These are phyloP conservation scores for Blakeslea trispora DNA, from an alignment of 371 early-diverging fungal genomes.

Conservation along the genomic window DNA sequence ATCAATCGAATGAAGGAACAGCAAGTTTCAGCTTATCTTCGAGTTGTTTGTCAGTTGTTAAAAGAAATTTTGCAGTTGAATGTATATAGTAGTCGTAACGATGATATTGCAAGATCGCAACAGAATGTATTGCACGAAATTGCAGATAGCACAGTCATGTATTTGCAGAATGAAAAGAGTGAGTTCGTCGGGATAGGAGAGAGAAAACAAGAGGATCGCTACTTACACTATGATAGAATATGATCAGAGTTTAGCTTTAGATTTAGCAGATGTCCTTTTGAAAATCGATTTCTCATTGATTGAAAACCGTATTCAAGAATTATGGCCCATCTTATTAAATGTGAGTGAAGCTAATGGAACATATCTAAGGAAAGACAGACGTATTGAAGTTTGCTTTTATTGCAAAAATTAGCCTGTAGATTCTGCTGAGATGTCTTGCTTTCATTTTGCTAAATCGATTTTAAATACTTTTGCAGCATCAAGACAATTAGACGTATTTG, in stretches of 20 bases:
- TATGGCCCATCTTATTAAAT: conserved; percentile 44
- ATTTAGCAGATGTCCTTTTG: conserved; percentile 37
- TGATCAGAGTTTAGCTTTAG: conserved; percentile 29
- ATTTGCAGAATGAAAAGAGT: conserved; percentile 21
- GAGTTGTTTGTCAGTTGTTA: conserved; percentile 23
- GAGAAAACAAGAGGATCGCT: background rate
- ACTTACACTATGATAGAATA: conserved; percentile 9
- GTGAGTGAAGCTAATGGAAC: conserved; percentile 26
- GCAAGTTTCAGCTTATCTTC: conserved; percentile 16
- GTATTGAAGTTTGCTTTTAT: too few relatives aligned
- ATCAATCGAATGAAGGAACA: conserved; percentile 4
- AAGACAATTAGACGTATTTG: conserved; percentile 51
- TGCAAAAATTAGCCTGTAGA: conserved; percentile 33
- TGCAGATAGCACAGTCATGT: conserved; percentile 19
- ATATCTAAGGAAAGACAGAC: too few relatives aligned
- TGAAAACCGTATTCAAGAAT: conserved; percentile 29
- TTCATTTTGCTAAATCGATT: conserved; percentile 31
- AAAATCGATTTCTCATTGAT: conserved; percentile 47
- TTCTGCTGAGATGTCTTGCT: conserved; percentile 27
- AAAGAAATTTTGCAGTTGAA: conserved; percentile 32
- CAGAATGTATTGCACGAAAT: conserved; percentile 22
- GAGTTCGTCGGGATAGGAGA: background rate
- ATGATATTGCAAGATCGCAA: conserved; percentile 35
- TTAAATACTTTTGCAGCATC: conserved; percentile 48
- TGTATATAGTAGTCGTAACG: conserved; percentile 38